phyloP scores from a whole-genome alignment of 768 basidiomycete genomes.

The Rubroboletus satanas region DNA sequence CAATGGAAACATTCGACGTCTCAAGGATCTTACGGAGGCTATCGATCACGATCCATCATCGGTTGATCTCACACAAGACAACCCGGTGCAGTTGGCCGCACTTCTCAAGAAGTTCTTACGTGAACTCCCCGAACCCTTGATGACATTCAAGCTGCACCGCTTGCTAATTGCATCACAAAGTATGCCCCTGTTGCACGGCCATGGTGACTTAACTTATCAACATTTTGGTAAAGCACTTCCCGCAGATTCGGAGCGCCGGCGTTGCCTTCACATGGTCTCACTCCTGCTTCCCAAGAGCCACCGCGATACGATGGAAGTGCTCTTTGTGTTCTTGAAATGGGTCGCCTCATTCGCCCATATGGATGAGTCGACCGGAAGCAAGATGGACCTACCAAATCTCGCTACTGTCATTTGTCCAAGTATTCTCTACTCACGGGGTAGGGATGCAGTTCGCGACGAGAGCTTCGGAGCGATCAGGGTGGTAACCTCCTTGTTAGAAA shows the following conservation, averaged over 20 bases:
- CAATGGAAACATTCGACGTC: constrained; percentile 92
- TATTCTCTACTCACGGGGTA: constrained; percentile 85
- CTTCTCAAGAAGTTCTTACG: constrained; percentile 96
- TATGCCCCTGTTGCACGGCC: constrained; percentile 39
- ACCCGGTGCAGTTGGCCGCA: constrained; percentile 95
- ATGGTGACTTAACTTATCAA: constrained; percentile 8
- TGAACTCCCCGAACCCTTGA: constrained; percentile 91
- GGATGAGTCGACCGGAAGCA: constrained; percentile 95
- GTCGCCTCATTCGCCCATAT: constrained; percentile 98
- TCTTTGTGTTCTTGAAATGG: constrained; percentile 99
- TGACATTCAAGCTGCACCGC: constrained; percentile 92
- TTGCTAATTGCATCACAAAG: constrained; percentile 85
- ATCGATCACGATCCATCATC: constrained; percentile 92
- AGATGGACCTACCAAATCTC: constrained; percentile 95
- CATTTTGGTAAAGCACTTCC: constrained; percentile 52
- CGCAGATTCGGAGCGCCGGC: constrained; percentile 70
- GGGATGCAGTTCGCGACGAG: constrained; percentile 86
- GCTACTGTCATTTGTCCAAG: constrained; percentile 98
- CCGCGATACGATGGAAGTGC: constrained; percentile 95
- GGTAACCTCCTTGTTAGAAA: constrained; percentile 80
- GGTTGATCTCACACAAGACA: constrained; percentile 91
- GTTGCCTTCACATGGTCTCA: constrained; percentile 80
- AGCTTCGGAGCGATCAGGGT: constrained; percentile 87
- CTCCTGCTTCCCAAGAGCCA: constrained; percentile 88
- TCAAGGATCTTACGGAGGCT: constrained; percentile 86